These are phyloP conservation scores for Pseudoturritis turrita DNA, from an alignment of 345 rosid species.

Conservation along the genomic window DNA sequence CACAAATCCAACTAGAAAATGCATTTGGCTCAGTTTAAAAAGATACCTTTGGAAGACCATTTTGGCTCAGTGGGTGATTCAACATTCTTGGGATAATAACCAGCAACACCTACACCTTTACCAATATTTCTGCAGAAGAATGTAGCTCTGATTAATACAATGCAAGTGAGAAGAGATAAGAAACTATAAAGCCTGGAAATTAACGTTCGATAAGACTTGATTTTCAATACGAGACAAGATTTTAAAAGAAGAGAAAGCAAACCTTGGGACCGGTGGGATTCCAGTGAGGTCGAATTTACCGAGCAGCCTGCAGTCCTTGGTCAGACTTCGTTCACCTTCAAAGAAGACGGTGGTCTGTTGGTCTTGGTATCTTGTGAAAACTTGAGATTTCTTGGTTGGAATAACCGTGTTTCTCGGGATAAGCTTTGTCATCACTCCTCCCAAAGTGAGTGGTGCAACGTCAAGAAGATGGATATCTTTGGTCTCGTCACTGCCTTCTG, in stretches of 20 bases:
- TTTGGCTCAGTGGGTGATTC: constrained; percentile 94
- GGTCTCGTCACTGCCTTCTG: constrained; percentile 35
- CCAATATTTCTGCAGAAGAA: constrained; percentile 47
- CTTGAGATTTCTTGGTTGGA: constrained; percentile 33
- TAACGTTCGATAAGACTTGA: not conserved
- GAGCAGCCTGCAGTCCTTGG: constrained; percentile 37
- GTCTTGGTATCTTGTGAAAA: constrained; percentile 34
- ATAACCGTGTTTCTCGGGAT: constrained; percentile 34
- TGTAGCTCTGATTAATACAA: not conserved
- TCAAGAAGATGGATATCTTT: constrained; percentile 33
- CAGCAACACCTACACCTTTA: constrained; percentile 69
- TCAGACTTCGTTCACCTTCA: constrained; percentile 40
- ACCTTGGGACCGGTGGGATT: constrained; percentile 38
- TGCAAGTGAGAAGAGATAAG: not conserved
- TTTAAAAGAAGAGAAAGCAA: not conserved
- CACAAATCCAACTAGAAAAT: not conserved
- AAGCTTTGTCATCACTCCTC: constrained; percentile 33
- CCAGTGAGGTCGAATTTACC: constrained; percentile 35
- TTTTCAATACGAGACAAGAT: too few species aligned
- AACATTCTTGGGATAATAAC: constrained; percentile 53
- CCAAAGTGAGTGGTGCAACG: constrained; percentile 32
- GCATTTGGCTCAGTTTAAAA: not conserved
- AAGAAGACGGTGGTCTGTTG: constrained; percentile 32
- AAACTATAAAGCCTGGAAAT: not conserved
- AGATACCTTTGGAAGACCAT: constrained; percentile 82